Base-by-base conservation (phyloP, 1,139 yeast genomes). In the Magnusiomyces tetraspermus region DNA sequence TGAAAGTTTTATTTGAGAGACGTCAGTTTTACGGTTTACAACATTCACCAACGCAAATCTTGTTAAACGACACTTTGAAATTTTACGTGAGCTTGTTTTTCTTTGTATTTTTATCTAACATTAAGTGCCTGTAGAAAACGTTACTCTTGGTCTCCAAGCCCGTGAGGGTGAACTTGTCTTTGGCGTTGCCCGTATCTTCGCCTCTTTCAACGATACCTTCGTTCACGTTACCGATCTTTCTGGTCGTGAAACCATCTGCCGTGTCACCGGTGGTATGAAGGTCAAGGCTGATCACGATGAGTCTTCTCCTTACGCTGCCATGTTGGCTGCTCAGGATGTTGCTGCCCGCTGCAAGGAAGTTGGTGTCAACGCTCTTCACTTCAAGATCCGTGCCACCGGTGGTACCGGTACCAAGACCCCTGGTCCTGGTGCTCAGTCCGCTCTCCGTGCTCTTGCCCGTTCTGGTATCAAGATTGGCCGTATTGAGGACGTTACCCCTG, bases 391-490 rank as follows among this genome's bases (percentile, higher is more conserved):
- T 87, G 99, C 97, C 74, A 90, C 97, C 67, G 99, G 99, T 83
- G 99, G 99, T 84, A 94, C 98, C 69, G 89, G 87, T 76, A 87
- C 98, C 78, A 94, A 94, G 88, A 90, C 99, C 76, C 99, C 98
- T 77, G 99, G 99, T 80, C 99, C 99, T 79, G 99, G 99, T 87
- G 98, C 97, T 80, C 98, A 92, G 82, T 86, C 97, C 64, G 99
- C 99, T 76, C 82, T 94, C 74, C 90, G 98, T 82, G 99, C 99
- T 72, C 82, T 94, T 73, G 99, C 99, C 72, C 90, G 99, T 84
- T 89, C 97, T 65, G 99, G 99, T 76, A 83, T 94, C 79, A 89
- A 96, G 85, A 92, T 94, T 68, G 99, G 99, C 72, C 90, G 99
- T 82, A 94, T 94, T 69, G 98, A 94, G 83, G 99, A 94, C 77